Base-by-base conservation (phyloP, 371 early-diverging fungal genomes). In the Mortierella sp. region DNA sequence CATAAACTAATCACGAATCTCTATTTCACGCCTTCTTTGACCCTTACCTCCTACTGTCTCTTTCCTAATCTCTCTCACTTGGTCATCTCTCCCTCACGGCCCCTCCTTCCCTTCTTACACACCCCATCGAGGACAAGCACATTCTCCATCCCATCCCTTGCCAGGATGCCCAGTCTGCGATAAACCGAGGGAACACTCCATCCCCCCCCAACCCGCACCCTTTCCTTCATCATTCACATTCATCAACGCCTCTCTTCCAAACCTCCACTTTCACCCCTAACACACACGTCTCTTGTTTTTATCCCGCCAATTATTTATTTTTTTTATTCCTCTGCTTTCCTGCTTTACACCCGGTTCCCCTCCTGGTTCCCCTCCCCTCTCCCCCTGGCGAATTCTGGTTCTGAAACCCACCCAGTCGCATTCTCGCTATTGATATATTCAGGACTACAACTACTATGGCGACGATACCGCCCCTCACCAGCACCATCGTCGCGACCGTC, bases 401-500 rank as follows among this genome's bases (percentile, higher is more conserved):
- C 50, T 50, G 50, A 50, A 50, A 50, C 50, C 50, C 61, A 37
- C 39, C 61, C 37, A 34, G 19, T 37, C 37, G 61, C 61, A 39
- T 37, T 34, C 34, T 31, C n/a, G n/a, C n/a, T n/a, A n/a, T n/a
- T n/a, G n/a, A n/a, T n/a, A n/a, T n/a, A n/a, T n/a, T n/a, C 50
- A 50, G 50, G 24, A 50, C n/a, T 61, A 34, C 16, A 48, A 4
- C 10, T 22, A 61, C 22, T 31, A 61, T 61, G 61, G 43, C 22
- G 37, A 83, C 68, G 70, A 64, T 76, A 6, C 70, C 68, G 2
- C 68, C 71, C 4, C 47, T 79, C 10, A 43, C 79, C 5, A 77
- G 70, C 63, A 44, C 84, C n/a, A 79, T 83, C 29, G 64, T 83
- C 1, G 79, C 84, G 22, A 73, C 76, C 26, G 34, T 26, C 70